phyloP scores from a whole-genome alignment of 164 flowering plant species.

The Vitis rotundifolia region DNA sequence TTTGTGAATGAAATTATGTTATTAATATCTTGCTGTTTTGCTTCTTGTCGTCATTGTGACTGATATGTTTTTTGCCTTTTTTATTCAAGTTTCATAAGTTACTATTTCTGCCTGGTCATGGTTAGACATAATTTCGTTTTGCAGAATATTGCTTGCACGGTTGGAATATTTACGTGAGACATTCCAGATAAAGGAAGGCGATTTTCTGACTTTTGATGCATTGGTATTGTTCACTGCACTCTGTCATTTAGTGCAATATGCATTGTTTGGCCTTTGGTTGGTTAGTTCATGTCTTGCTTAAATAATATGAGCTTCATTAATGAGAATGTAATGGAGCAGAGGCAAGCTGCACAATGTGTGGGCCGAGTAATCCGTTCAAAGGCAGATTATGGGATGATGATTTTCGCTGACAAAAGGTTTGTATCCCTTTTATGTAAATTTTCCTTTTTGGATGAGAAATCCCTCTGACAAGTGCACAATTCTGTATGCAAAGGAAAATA shows the following conservation, averaged over 20 bases:
- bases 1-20: background rate
- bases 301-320: slow-evolving; percentile 1
- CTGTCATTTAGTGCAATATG: slow-evolving; percentile 1
- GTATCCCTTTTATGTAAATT: slow-evolving; percentile 1
- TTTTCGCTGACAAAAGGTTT: slow-evolving; percentile 98
- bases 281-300: slow-evolving; percentile 2
- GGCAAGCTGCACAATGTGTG: slow-evolving; percentile 99
- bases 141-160: slow-evolving; percentile 89
- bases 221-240: slow-evolving; percentile 52
- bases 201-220: slow-evolving; percentile 97
- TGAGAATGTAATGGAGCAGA: slow-evolving; percentile 44
- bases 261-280: background rate
- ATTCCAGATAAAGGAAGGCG: slow-evolving; percentile 98
- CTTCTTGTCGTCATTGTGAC: background rate
- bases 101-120: background rate
- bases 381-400: slow-evolving; percentile 99
- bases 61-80: background rate
- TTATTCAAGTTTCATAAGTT: background rate
- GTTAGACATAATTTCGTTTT: slow-evolving; percentile 8
- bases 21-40: background rate
- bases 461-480: too few species aligned
- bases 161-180: slow-evolving; percentile 94
- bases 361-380: slow-evolving; percentile 98
- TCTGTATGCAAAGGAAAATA: too few species aligned
- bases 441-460: too few species aligned